Evolutionary conservation across 148 eudicot species (phyloP).

Genomic region (Rhododendron griersonianum): DNA sequence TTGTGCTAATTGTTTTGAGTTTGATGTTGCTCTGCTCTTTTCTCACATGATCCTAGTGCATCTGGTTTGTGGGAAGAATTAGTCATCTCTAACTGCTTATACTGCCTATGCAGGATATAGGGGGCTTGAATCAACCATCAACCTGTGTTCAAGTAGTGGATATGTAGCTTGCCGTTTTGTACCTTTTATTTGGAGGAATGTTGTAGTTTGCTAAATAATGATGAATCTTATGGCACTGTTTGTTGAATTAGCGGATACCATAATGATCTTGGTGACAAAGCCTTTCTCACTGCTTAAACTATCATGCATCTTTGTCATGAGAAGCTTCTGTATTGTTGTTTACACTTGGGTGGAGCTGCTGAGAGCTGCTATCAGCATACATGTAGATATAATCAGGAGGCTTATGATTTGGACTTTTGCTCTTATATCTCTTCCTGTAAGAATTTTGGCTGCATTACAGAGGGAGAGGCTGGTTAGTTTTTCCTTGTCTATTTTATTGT

Average conservation of each 20-base stretch:
- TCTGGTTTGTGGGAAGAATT: background rate
- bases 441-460: slow-evolving; percentile 53
- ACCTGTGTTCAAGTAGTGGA: slow-evolving; percentile 4
- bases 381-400: slow-evolving; percentile 40
- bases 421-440: slow-evolving; percentile 52
- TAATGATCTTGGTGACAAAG: slow-evolving; percentile 25
- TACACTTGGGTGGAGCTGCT: slow-evolving; percentile 56
- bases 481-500: background rate
- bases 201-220: background rate
- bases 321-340: slow-evolving; percentile 36
- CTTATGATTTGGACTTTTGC: slow-evolving; percentile 31
- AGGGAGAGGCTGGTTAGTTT: slow-evolving; percentile 59
- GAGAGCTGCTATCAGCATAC: slow-evolving; percentile 36
- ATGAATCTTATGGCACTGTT: slow-evolving; percentile 22
- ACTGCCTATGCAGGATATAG: background rate
- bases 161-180: background rate
- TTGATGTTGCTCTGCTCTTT: background rate
- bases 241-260: slow-evolving; percentile 21
- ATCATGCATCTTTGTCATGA: slow-evolving; percentile 28
- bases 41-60: background rate
- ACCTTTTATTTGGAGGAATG: background rate
- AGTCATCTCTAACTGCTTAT: background rate
- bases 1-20: background rate
- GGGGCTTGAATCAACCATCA: background rate
- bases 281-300: slow-evolving; percentile 27